These are phyloP conservation scores for Albugo candida DNA, from an alignment of 352 stramenopile genomes.

Conservation along the genomic window DNA sequence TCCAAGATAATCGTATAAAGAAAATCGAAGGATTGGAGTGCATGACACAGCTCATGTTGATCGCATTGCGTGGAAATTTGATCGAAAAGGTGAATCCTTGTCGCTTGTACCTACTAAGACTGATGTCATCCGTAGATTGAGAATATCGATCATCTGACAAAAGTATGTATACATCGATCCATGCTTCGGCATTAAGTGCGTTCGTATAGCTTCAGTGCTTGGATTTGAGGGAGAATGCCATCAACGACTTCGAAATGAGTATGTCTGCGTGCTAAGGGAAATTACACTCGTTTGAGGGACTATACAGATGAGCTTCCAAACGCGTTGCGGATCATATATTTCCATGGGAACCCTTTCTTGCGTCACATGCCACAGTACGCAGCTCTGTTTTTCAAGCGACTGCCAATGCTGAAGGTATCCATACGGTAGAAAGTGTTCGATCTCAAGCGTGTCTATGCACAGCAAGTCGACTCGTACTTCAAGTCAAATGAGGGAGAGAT, in stretches of 20 bases:
- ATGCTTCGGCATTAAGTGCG: neutral
- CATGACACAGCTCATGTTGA: conserved; percentile 28
- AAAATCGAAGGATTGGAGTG: conserved; percentile 43
- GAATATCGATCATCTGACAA: conserved; percentile 28
- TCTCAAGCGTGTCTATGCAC: conserved; percentile 16
- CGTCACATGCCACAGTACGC: conserved; percentile 33
- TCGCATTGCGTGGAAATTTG: conserved; percentile 41
- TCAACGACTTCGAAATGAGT: conserved; percentile 34
- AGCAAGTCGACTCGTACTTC: conserved; percentile 15
- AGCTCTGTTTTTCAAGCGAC: conserved; percentile 30
- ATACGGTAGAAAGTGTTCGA: conserved; percentile 1
- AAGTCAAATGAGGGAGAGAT: conserved; percentile 16
- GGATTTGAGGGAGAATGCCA: conserved; percentile 55
- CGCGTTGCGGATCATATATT: conserved; percentile 28
- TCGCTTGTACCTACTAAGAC: neutral
- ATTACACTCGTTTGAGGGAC: neutral
- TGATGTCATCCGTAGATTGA: conserved; percentile 7
- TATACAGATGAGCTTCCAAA: conserved; percentile 22
- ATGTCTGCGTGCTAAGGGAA: too few relatives aligned
- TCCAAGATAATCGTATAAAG: conserved; percentile 54
- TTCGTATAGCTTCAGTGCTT: conserved; percentile 40
- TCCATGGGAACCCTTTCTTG: conserved; percentile 37
- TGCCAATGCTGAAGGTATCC: conserved; percentile 39
- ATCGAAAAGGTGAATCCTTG: conserved; percentile 21
- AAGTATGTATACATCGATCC: conserved; percentile 13